Conservation (phyloP, 495 filamentous ascomycete genomes). For the Annulohypoxylon moriforme region DNA sequence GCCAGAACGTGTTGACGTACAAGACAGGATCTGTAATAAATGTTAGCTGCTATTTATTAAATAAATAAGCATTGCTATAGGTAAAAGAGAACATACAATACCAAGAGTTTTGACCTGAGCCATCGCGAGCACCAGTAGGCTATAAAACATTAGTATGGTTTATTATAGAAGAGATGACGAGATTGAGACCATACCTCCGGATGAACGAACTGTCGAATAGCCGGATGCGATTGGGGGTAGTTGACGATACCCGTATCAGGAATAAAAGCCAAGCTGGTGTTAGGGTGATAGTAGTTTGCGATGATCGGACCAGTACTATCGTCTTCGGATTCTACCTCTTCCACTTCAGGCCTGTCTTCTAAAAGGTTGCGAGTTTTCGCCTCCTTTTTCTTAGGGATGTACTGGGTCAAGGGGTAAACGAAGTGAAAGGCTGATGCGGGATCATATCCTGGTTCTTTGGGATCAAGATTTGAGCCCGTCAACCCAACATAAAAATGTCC, state of each 20-base stretch:
- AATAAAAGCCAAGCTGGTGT: conserved; percentile 89
- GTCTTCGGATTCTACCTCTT: conserved; percentile 61
- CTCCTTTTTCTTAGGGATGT: conserved; percentile 90
- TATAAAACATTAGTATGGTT: conserved; percentile 35
- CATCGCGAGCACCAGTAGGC: conserved; percentile 76
- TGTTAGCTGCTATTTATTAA: conserved; percentile 1
- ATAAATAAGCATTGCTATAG: neutral
- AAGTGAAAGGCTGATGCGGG: conserved; percentile 81
- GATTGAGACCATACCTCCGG: conserved; percentile 65
- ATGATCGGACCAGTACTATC: conserved; percentile 71
- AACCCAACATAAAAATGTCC: conserved; percentile 91
- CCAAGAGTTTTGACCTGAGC: conserved; percentile 89
- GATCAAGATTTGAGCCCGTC: conserved; percentile 79
- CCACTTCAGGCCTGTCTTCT: conserved; percentile 63
- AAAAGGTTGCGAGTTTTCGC: conserved; percentile 92
- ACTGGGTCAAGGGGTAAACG: conserved; percentile 84
- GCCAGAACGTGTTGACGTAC: conserved; percentile 97
- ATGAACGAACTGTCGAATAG: conserved; percentile 78
- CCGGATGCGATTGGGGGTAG: conserved; percentile 76
- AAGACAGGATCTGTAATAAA: conserved; percentile 73
- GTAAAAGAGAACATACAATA: conserved; percentile 69
- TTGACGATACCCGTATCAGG: conserved; percentile 77
- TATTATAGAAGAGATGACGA: neutral
- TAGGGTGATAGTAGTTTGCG: conserved; percentile 92
- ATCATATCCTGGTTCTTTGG: conserved; percentile 75